These are phyloP conservation scores for Tephrocybe rancida DNA, from an alignment of 768 basidiomycete genomes.

Conservation along the genomic window DNA sequence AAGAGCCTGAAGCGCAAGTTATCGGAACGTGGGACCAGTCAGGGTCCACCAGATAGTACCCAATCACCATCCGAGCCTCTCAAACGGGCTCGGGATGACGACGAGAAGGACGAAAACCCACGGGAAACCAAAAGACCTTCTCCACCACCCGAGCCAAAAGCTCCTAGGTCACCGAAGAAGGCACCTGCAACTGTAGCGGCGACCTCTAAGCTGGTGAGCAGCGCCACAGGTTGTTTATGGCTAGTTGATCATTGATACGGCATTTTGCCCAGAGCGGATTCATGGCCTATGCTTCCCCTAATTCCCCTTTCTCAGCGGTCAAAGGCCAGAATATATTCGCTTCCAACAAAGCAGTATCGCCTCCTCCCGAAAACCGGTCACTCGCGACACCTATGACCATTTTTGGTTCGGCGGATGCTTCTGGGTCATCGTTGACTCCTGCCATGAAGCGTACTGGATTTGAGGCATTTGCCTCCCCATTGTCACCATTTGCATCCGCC, in stretches of 20 bases:
- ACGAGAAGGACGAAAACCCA: slow-evolving; percentile 65
- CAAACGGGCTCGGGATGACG: slow-evolving; percentile 65
- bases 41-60: slow-evolving; percentile 46
- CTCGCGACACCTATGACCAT: slow-evolving; percentile 10
- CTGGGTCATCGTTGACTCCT: slow-evolving; percentile 23
- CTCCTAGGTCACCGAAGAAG: slow-evolving; percentile 22
- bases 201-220: slow-evolving; percentile 48
- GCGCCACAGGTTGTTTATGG: slow-evolving; percentile 7
- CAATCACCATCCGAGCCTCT: slow-evolving; percentile 37
- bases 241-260: slow-evolving; percentile 10
- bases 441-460: slow-evolving; percentile 36
- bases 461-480: slow-evolving; percentile 31
- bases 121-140: slow-evolving; percentile 61
- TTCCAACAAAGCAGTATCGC: slow-evolving; percentile 37
- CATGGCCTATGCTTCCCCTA: slow-evolving; percentile 76
- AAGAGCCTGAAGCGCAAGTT: slow-evolving; percentile 74
- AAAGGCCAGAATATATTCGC: slow-evolving; percentile 66
- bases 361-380: slow-evolving; percentile 19
- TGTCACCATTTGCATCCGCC: slow-evolving; percentile 31
- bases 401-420: slow-evolving; percentile 17
- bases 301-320: slow-evolving; percentile 74
- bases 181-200: slow-evolving; percentile 16
- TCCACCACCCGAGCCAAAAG: slow-evolving; percentile 63
- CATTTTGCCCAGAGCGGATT: slow-evolving; percentile 59
- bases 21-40: slow-evolving; percentile 66